Evolutionary conservation across 225 moss, liverwort and hornwort species (phyloP), one percentile per base, ranked within the genome.

Genomic region (Pleurozium schreberi): DNA sequence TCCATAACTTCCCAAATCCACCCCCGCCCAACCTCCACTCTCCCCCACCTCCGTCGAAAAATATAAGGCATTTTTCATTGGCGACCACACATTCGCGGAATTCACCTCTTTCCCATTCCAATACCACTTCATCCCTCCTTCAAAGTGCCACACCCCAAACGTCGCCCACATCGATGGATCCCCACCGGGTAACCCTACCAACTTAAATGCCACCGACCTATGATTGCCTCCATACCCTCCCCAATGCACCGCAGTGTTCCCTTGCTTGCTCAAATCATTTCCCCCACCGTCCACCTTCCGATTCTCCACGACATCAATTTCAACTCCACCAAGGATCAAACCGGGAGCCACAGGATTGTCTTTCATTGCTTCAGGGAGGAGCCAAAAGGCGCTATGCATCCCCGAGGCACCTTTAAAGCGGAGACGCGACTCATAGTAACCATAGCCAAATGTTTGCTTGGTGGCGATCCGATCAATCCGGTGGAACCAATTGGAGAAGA

Each of bases 371-470:
- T 97, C 93, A 0, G 97, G 97, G 50, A 97, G 90, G 13, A 97
- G 88, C 96, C 97, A 97, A 26, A 96, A 97, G 9, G 97, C 97
- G 52, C 95, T 94, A 61, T 97, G 97, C 97, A 97, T 97, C 16
- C 97, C 97, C 34, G 88, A 93, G 21, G 96, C 95, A 11, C 97
- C 96, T 85, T 87, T 70, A 84, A 97, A 97, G 17, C 96, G 91
- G 11, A 89, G 81, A 5, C 92, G 94, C 3, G 93, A 77, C 53
- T 77, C 53, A 5, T 77, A 97, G 82, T 90, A 96, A 20, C 97
- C 96, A 49, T 94, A 96, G 33, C 96, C 96, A 18, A 97, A 97
- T 50, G 89, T 58, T 65, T 89, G 91, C 85, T 85, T 93, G 43
- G 97, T 95, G 28, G 96, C 95, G 12, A 97, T 34, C 18, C 97